A percentile compares a stretch with the other conserved stretches of the same genome.
phyloP scores from a whole-genome alignment of 2,329 filamentous ascomycete species.

The Claviceps pusilla region DNA sequence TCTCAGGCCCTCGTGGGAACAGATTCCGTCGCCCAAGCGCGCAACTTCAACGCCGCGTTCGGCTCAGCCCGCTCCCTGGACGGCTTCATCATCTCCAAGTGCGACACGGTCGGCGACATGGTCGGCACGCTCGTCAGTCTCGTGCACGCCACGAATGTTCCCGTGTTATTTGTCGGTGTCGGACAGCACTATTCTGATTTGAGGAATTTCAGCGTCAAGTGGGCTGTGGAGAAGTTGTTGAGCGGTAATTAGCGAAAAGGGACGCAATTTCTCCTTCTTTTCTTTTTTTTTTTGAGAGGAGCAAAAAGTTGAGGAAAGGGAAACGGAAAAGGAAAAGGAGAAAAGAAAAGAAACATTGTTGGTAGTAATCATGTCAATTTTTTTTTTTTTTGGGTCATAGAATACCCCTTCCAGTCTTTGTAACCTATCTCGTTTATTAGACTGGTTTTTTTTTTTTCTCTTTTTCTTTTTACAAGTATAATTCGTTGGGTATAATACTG shows the following conservation, averaged over 20 bases:
- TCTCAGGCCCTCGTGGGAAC: conserved; percentile 72
- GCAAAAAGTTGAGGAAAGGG: too few relatives aligned
- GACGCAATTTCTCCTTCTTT: neutral
- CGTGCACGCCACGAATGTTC: conserved; percentile 92
- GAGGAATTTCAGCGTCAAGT: conserved; percentile 53
- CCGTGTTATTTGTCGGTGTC: conserved; percentile 77
- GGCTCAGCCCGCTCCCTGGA: conserved; percentile 68
- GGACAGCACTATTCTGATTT: conserved; percentile 56
- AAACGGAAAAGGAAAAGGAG: neutral
- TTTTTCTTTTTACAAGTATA: too few relatives aligned
- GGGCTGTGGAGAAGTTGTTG: conserved; percentile 53
- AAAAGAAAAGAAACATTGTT: neutral
- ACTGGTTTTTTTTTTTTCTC: too few relatives aligned
- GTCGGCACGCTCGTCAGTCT: conserved; percentile 89
- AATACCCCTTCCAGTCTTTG: neutral
- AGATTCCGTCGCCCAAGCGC: conserved; percentile 85
- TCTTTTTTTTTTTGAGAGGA: neutral
- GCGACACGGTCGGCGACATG: conserved; percentile 99
- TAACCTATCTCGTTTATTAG: too few relatives aligned
- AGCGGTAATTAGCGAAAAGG: conserved; percentile 26
- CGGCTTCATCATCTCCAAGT: conserved; percentile 97
- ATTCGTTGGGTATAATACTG: too few relatives aligned
- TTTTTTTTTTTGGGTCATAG: neutral
- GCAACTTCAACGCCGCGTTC: conserved; percentile 92
- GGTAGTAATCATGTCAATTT: neutral